These are phyloP conservation scores for Lepidium didymum DNA, from an alignment of 345 rosid genomes.

Conservation along the genomic window DNA sequence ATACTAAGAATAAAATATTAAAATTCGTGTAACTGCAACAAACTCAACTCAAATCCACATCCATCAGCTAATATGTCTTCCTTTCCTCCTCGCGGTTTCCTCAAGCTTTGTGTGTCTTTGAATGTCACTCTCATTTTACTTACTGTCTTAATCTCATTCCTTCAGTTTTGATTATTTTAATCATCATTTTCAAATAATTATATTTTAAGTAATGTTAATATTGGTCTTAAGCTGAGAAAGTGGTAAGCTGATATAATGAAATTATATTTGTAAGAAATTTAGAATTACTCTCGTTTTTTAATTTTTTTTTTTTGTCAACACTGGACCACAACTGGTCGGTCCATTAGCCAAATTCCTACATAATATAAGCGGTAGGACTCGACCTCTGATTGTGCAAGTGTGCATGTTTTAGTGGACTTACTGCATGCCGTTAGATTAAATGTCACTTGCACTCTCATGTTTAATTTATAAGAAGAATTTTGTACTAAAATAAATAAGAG, in stretches of 20 bases:
- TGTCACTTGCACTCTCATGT: no score
- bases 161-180: background rate
- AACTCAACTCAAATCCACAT: conserved; percentile 15
- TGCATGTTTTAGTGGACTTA: no score
- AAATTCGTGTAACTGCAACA: background rate
- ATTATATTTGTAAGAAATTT: background rate
- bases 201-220: background rate
- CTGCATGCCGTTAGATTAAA: no score
- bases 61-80: conserved; percentile 8
- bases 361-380: no score
- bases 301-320: no score
- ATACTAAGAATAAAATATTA: background rate
- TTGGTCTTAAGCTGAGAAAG: background rate
- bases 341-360: no score
- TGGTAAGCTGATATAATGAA: background rate
- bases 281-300: background rate
- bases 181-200: background rate
- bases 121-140: background rate
- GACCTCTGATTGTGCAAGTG: no score
- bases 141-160: conserved; percentile 11
- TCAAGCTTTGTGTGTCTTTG: background rate
- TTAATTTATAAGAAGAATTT: background rate
- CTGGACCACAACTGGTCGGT: no score
- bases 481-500: background rate
- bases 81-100: conserved; percentile 26